Conservation (phyloP, 192 early-diverging fungal genomes). For the Physocladia obscura region DNA sequence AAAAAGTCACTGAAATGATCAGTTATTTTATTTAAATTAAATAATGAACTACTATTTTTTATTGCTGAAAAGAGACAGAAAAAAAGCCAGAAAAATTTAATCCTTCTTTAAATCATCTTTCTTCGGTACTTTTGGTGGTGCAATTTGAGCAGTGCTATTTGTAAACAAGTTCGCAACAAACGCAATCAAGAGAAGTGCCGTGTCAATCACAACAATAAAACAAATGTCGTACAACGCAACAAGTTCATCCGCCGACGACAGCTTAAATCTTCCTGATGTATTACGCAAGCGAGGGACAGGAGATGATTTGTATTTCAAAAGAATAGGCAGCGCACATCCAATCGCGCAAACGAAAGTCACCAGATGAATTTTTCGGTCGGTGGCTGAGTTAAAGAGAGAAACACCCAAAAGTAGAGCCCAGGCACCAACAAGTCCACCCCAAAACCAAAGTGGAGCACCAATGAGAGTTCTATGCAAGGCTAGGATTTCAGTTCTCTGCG, state of each 20-base stretch:
- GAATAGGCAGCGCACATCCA: background rate
- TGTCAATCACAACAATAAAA: conserved; percentile 1
- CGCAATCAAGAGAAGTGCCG: conserved; percentile 3
- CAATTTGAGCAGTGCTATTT: background rate
- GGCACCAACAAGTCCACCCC: background rate
- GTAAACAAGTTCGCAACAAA: conserved; percentile 7
- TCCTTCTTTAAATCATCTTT: conserved; percentile 8
- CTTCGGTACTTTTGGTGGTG: background rate
- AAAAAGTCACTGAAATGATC: no score
- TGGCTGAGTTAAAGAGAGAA: conserved; percentile 10
- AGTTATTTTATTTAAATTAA: no score
- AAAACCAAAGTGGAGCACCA: conserved; percentile 3
- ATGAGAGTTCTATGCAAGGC: background rate
- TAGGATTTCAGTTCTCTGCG: conserved; percentile 15
- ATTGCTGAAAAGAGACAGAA: background rate
- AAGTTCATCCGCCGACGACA: conserved; percentile 9
- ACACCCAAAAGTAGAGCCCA: conserved; percentile 6
- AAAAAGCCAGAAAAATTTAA: background rate
- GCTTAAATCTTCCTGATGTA: conserved; percentile 1
- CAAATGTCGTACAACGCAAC: conserved; percentile 23
- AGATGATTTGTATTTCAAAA: background rate
- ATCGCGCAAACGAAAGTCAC: background rate
- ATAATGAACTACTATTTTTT: no score
- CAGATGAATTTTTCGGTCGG: background rate
- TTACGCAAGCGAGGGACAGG: background rate